Percentiles rank a stretch among this genome's conserved stretches.
phyloP scores from a whole-genome alignment of 257 asterid genomes.

The Solanum virginianum region DNA sequence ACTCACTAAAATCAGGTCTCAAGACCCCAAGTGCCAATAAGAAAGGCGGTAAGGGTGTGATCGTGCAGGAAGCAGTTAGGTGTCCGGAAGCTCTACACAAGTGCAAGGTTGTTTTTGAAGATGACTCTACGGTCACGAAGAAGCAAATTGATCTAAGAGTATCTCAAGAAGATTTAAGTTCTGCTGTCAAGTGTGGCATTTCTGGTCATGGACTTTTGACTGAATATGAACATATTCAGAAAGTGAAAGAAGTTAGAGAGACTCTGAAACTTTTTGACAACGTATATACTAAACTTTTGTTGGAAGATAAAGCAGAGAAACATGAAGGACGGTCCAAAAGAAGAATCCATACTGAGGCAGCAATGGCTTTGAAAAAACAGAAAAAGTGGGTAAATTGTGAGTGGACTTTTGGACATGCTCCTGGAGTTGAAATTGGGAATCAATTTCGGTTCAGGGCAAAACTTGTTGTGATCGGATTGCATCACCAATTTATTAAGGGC shows the following conservation, averaged over 20 bases:
- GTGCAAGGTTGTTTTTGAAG: neutral
- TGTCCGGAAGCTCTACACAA: neutral
- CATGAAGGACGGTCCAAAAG: neutral
- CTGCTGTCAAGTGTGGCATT: neutral
- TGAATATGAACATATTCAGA: neutral
- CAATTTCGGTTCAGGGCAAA: conserved; percentile 18
- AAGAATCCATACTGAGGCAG: conserved; percentile 5
- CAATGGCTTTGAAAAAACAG: neutral
- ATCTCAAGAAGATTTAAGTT: neutral
- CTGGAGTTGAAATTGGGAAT: conserved; percentile 25
- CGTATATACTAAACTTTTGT: neutral
- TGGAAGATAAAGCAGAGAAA: conserved; percentile 1
- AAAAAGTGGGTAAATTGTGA: conserved; percentile 9
- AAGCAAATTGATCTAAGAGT: neutral
- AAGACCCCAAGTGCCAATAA: neutral
- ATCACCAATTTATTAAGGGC: conserved; percentile 6
- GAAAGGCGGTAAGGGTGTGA: neutral
- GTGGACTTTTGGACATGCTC: conserved; percentile 16
- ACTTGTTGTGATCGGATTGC: conserved; percentile 21
- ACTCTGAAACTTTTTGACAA: conserved; percentile 8
- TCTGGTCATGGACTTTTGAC: neutral
- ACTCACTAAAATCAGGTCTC: neutral
- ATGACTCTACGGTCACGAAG: neutral
- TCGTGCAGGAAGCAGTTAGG: neutral
- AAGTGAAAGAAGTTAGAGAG: conserved; percentile 4